A percentile compares a stretch with the other conserved stretches of the same genome.
phyloP scores from a whole-genome alignment of 2,329 filamentous ascomycete species.

The Hymenoscyphus albidus region DNA sequence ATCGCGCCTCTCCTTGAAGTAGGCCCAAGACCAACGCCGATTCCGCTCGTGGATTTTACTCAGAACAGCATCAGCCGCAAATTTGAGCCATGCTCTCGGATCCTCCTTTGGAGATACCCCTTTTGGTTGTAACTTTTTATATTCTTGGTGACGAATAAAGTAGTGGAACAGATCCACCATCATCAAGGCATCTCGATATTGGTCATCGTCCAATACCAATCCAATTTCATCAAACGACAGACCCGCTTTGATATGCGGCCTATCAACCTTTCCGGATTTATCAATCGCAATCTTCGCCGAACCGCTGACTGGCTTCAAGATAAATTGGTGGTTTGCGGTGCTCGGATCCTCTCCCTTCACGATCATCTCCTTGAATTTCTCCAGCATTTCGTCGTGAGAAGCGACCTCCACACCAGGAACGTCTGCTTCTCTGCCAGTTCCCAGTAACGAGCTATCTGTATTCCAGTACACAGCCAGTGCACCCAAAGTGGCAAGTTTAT shows the following conservation, averaged over 20 bases:
- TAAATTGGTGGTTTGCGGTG: conserved; percentile 72
- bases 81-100: conserved; percentile 85
- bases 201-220: conserved; percentile 93
- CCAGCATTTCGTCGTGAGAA: conserved; percentile 72
- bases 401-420: conserved; percentile 55
- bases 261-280: conserved; percentile 77
- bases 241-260: conserved; percentile 84
- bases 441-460: conserved; percentile 81
- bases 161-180: conserved; percentile 98
- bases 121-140: conserved; percentile 88
- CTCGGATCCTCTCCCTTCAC: conserved; percentile 60
- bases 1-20: conserved; percentile 87
- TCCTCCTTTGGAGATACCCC: conserved; percentile 78
- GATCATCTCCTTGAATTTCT: conserved; percentile 75
- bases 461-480: conserved; percentile 97
- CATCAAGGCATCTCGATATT: conserved; percentile 97
- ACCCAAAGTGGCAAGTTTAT: conserved; percentile 89
- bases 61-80: conserved; percentile 84
- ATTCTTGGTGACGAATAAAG: conserved; percentile 95
- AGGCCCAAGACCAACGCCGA: conserved; percentile 91
- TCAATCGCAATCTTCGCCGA: conserved; percentile 92
- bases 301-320: conserved; percentile 91
- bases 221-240: conserved; percentile 96
- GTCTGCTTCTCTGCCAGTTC: conserved; percentile 71
- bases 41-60: conserved; percentile 95